These are phyloP conservation scores for Neohortaea acidophila DNA, from an alignment of 495 filamentous ascomycete genomes.

Conservation along the genomic window DNA sequence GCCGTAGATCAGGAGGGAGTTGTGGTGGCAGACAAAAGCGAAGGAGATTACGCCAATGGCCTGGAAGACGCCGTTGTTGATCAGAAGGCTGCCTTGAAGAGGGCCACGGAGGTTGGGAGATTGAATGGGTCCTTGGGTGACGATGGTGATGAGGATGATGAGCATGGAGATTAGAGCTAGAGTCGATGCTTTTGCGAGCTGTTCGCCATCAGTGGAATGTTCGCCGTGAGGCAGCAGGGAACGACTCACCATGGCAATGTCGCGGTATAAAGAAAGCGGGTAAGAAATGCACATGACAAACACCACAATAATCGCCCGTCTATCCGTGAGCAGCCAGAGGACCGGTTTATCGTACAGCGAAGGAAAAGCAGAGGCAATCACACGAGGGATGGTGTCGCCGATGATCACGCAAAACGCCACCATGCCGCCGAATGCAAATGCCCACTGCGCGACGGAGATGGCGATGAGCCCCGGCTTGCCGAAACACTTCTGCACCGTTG, in stretches of 20 bases:
- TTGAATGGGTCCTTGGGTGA: constrained; percentile 66
- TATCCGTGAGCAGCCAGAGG: constrained; percentile 63
- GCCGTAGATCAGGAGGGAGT: constrained; percentile 91
- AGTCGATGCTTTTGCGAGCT: constrained; percentile 90
- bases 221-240: neutral
- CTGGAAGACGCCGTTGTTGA: constrained; percentile 81
- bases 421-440: constrained; percentile 98
- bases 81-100: constrained; percentile 46
- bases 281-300: constrained; percentile 79
- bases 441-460: constrained; percentile 85
- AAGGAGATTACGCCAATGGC: constrained; percentile 97
- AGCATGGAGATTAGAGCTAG: constrained; percentile 83
- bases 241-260: constrained; percentile 77
- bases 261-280: constrained; percentile 79
- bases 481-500: constrained; percentile 88
- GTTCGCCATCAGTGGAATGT: constrained; percentile 21
- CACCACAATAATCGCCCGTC: constrained; percentile 68
- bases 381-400: constrained; percentile 87
- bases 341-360: constrained; percentile 55
- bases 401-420: constrained; percentile 95
- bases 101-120: constrained; percentile 53
- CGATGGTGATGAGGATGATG: constrained; percentile 74
- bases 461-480: constrained; percentile 75
- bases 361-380: constrained; percentile 69
- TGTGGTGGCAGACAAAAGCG: constrained; percentile 47